Conservation (phyloP, 164 flowering plant species). For the Malania oleifera region DNA sequence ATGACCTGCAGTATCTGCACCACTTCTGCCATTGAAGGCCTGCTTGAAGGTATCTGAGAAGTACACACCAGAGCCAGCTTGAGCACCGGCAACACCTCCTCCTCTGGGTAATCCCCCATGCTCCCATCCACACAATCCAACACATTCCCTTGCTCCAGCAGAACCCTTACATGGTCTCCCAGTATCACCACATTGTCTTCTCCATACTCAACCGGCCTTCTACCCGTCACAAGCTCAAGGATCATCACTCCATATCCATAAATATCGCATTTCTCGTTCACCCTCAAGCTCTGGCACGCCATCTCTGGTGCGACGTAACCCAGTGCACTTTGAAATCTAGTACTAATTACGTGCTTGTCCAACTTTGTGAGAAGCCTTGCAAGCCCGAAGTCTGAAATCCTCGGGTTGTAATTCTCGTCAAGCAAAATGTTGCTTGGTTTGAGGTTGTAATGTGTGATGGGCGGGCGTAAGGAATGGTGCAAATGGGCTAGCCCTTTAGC, state of each 20-base stretch:
- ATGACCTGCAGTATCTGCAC: constrained; percentile 87
- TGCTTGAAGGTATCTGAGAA: constrained; percentile 86
- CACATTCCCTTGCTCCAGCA: constrained; percentile 79
- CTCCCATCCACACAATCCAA: constrained; percentile 72
- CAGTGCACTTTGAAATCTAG: constrained; percentile 66
- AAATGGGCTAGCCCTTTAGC: constrained; percentile 87
- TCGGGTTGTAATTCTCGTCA: constrained; percentile 64
- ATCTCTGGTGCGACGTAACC: constrained; percentile 95
- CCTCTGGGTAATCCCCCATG: constrained; percentile 71
- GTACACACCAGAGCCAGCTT: constrained; percentile 92
- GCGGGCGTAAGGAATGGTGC: constrained; percentile 75
- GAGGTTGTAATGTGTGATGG: constrained; percentile 77
- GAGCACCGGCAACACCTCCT: constrained; percentile 81
- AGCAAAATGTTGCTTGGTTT: constrained; percentile 88
- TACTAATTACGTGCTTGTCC: constrained; percentile 55
- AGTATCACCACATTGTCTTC: constrained; percentile 79
- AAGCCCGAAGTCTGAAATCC: constrained; percentile 76
- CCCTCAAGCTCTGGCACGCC: constrained; percentile 82
- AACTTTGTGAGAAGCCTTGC: constrained; percentile 72
- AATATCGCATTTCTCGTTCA: constrained; percentile 85
- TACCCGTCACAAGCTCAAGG: constrained; percentile 82
- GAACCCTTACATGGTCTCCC: constrained; percentile 60
- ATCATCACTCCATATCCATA: constrained; percentile 77
- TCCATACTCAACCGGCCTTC: constrained; percentile 86
- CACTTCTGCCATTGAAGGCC: constrained; percentile 94